Percentiles rank a stretch among this genome's conserved stretches.
Evolutionary conservation across 176 grass and related monocot genomes (phyloP).

Genomic region (Eleusine indica): DNA sequence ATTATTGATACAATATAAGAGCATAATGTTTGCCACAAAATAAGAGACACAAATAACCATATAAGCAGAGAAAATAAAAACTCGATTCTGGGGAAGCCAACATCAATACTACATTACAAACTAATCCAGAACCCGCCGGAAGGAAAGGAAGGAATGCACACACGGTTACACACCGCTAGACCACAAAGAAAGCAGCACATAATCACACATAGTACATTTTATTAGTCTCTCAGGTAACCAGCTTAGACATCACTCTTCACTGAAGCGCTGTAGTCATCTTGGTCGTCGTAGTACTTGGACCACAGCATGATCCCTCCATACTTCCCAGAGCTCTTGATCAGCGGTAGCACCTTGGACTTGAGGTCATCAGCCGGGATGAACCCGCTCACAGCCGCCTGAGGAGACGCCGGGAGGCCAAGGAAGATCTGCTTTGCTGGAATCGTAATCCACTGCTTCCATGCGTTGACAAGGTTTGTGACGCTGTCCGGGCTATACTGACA

Average conservation of each 20-base stretch:
- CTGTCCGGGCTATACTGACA: conserved; percentile 20
- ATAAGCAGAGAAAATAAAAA: too few species aligned
- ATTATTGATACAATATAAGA: too few species aligned
- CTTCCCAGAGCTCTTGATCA: conserved; percentile 48
- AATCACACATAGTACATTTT: background rate
- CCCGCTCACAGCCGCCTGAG: conserved; percentile 51
- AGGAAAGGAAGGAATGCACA: background rate
- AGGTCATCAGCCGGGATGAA: conserved; percentile 57
- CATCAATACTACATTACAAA: background rate
- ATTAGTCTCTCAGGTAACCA: too few species aligned
- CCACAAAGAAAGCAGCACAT: background rate
- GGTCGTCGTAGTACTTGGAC: conserved; percentile 74
- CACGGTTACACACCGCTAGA: background rate
- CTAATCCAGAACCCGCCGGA: background rate
- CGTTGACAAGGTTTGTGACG: background rate
- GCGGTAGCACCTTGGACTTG: conserved; percentile 48
- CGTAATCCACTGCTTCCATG: conserved; percentile 61
- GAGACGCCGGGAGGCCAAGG: conserved; percentile 55
- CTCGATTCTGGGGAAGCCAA: too few species aligned
- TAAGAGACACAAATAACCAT: too few species aligned
- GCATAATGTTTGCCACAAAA: too few species aligned
- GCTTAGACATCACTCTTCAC: conserved; percentile 55
- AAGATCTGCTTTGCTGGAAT: conserved; percentile 45
- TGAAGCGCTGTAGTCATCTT: conserved; percentile 48
- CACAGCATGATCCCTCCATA: conserved; percentile 72